phyloP scores from a whole-genome alignment of 148 eudicot species.

The Diospyros lotus region DNA sequence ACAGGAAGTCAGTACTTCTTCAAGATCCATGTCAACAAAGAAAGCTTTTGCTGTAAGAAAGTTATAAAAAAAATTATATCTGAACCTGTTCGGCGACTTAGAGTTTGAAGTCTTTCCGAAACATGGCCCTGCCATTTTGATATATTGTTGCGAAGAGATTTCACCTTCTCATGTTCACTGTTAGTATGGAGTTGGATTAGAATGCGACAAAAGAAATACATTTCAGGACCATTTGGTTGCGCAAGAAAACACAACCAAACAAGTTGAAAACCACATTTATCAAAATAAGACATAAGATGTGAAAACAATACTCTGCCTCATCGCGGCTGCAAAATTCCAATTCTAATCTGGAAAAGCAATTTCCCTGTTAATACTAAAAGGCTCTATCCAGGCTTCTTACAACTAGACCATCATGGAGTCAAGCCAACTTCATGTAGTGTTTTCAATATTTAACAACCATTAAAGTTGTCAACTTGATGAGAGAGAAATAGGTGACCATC shows the following conservation, averaged over 20 bases:
- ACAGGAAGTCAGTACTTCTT: neutral
- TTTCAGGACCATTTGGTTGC: constrained; percentile 8
- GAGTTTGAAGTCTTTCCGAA: constrained; percentile 65
- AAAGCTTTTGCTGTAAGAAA: neutral
- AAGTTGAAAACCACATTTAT: constrained; percentile 3
- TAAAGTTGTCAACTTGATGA: neutral
- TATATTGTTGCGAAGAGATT: constrained; percentile 86
- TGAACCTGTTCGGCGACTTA: constrained; percentile 65
- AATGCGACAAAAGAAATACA: neutral
- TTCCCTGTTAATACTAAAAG: neutral
- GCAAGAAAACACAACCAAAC: constrained; percentile 5
- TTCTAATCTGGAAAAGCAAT: neutral
- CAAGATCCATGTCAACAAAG: neutral
- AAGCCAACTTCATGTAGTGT: neutral
- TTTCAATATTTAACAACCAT: neutral
- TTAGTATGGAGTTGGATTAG: neutral
- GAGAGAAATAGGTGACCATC: neutral
- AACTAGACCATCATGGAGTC: neutral
- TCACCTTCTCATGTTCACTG: constrained; percentile 94
- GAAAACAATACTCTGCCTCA: neutral
- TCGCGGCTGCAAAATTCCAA: neutral
- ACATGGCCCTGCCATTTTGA: constrained; percentile 90
- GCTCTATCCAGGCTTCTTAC: neutral
- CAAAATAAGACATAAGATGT: neutral
- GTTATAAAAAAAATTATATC: constrained; percentile 7